Evolutionary conservation across 176 grass and related monocot species (phyloP), one percentile per base, ranked within the genome.

Genomic region (Triticum urartu): DNA sequence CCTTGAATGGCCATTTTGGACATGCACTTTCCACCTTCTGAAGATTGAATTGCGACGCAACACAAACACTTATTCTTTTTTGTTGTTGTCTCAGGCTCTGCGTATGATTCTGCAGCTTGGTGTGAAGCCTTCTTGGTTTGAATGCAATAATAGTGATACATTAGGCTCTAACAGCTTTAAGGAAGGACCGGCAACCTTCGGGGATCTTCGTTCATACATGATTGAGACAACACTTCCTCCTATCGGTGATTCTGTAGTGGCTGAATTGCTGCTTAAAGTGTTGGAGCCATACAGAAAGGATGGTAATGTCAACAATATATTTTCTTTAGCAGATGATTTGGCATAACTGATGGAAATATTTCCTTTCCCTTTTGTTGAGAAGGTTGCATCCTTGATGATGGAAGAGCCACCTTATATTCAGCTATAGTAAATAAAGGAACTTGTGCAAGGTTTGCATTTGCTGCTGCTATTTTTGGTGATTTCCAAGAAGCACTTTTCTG

Each of bases 311-410:
- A 78, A 58, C 40, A 82, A 30, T 79, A 47, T 62, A 18, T 61
- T 24, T n/a, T 81, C 61, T 70, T 25, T 11, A 62, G 47, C 81
- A 64, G 40, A 74, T 84, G 50, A 69, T 88, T 80, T 79, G 54
- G 61, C 58, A 65, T 68, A 72, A 69, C 61, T 83, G 54, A 82
- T 28, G 4, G n/a, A 59, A 33, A 69, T 0, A 70, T 81, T 36
- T 75, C 34, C 76, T 56, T 86, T 75, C 64, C 24, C 11, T 61
- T 84, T 73, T 56, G 28, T 87, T 94, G 61, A 67, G 63, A 89
- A 97, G 94, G 94, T 66, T 95, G 92, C 89, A 98, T 98, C 75
- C 92, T 98, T 91, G 97, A 98, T 75, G 97, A 98, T 54, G 94
- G 94, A 91, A 86, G 97, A 90, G 88, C 83, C 82, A 92, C 40